A percentile compares a stretch with the other conserved stretches of the same genome.
Conservation (phyloP, 805 yeast genomes). For the Ogataea zsoltii region DNA sequence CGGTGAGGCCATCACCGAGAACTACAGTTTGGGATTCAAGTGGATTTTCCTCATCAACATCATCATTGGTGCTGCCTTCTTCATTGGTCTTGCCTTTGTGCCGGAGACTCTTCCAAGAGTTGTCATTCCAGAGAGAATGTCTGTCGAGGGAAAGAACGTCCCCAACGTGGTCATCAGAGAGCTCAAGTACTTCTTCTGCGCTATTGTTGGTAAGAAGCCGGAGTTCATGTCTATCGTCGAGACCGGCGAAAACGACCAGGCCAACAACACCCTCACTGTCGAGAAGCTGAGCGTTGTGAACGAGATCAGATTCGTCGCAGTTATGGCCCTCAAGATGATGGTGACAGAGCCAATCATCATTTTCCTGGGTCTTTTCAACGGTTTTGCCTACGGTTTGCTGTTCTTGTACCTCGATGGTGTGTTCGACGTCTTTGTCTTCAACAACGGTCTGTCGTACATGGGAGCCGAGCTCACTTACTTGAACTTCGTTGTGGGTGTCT, state of each 20-base stretch:
- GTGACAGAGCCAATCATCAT: constrained; percentile 38
- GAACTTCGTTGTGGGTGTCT: constrained; percentile 38
- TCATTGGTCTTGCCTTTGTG: constrained; percentile 25
- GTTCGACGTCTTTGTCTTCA: constrained; percentile 35
- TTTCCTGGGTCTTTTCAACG: constrained; percentile 37
- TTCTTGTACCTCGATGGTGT: constrained; percentile 39
- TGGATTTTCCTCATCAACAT: constrained; percentile 37
- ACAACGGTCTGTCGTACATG: constrained; percentile 34
- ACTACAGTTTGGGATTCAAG: constrained; percentile 30
- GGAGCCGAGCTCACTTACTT: constrained; percentile 36
- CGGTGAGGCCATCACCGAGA: constrained; percentile 37
- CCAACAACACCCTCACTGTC: constrained; percentile 24
- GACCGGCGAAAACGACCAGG: constrained; percentile 8
- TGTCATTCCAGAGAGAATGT: constrained; percentile 34
- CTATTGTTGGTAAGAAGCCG: constrained; percentile 21
- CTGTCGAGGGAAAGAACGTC: constrained; percentile 25
- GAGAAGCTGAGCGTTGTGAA: constrained; percentile 26
- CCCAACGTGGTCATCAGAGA: constrained; percentile 31
- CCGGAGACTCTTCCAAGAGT: constrained; percentile 40
- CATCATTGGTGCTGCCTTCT: constrained; percentile 31
- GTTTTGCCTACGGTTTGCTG: constrained; percentile 37
- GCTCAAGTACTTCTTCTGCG: constrained; percentile 20
- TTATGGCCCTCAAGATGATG: constrained; percentile 37
- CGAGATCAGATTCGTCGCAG: constrained; percentile 31
- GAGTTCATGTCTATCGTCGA: constrained; percentile 23